Evolutionary conservation across 345 rosid species (phyloP), one percentile per base, ranked within the genome.

Genomic region (Viola odorata): DNA sequence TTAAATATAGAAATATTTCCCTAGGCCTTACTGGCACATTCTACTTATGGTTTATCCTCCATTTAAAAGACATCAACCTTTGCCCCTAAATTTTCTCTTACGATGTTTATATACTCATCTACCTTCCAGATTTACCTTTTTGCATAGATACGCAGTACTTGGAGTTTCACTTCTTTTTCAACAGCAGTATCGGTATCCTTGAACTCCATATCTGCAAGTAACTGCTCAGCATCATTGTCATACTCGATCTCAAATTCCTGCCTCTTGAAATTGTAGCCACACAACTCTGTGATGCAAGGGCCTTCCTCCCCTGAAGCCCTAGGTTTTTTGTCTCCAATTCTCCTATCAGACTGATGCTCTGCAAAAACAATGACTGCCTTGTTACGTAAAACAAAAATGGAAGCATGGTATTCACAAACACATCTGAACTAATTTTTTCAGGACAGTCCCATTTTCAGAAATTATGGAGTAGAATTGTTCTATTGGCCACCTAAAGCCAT

Each of bases 181-280:
- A 86, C 82, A 73, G 82, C 81, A 41, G 87, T 71, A 68, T 94
- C 96, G 44, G 79, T 68, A 38, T 88, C 95, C 75, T 75, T 80
- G 71, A 94, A 94, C 59, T 94, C 99, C 99, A 90, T 94, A 68
- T 90, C 97, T 42, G 95, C 96, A 50, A 90, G 80, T 68, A 88
- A 71, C 60, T 84, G 96, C 81, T 94, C 97, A 8, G 99, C 97
- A 72, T 94, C 95, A 53, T 94, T 90, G 68, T 94, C 99, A 61
- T 90, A 84, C 78, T 88, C 99, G 63, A 86, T 67, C 78, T 94
- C 99, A 82, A 94, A 90, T 72, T 94, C 99, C 75, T 81, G 81
- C 78, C 99, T 84, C 84, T 90, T 90, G 63, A 81, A 67, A 73
- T 94, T 94, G 75, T 84, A 94, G 71, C 97, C 96, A 74, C 91